Evolutionary conservation across 768 basidiomycete genomes (phyloP), one percentile per base, ranked within the genome.

Genomic region (Tephrocybe sp.): DNA sequence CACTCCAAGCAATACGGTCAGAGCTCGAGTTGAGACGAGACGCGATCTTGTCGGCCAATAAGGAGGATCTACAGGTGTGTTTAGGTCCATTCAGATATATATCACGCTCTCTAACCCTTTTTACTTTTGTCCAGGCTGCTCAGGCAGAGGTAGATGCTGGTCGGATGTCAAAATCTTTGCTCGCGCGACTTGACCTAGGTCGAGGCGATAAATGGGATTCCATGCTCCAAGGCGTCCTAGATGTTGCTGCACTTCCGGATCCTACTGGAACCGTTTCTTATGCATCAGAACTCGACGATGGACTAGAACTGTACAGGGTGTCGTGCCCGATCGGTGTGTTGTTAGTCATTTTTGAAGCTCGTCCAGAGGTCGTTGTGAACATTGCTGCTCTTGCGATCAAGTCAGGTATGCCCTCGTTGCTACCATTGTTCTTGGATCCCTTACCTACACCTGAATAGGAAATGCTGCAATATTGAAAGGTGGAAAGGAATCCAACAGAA

Each of bases 381-480:
- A 98, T 99, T 55, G 92, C 97, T 5, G 82, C 94, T 0, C 73
- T 98, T 61, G 96, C 97, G 1, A 90, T 99, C 64, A 99, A 98
- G 68, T 97, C 94, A 25, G 96, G 96, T 92, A 53, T 51, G 82
- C 61, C 0, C 21, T 13, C 16, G 5, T 30, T 8, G 8, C 16
- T 26, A 13, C 18, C 27, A 19, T 45, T 5, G 38, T 18, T 5
- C 13, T 18, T 6, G 24, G 44, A 9, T 9, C 25, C 19, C n/a
- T 52, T 21, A 54, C 36, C 24, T 38, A 16, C 44, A 19, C 18
- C n/a, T 6, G 25, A 38, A 5, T 56, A 97, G 96, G 96, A 1
- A 99, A 99, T 64, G 88, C 94, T 18, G 96, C 95, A 8, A 98
- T 99, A 50, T 71, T 98, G 25, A 98, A 99, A 69, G 96, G 97